Evolutionary conservation across 176 grass and related monocot species (phyloP).

Genomic region (Elaeis guineensis): DNA sequence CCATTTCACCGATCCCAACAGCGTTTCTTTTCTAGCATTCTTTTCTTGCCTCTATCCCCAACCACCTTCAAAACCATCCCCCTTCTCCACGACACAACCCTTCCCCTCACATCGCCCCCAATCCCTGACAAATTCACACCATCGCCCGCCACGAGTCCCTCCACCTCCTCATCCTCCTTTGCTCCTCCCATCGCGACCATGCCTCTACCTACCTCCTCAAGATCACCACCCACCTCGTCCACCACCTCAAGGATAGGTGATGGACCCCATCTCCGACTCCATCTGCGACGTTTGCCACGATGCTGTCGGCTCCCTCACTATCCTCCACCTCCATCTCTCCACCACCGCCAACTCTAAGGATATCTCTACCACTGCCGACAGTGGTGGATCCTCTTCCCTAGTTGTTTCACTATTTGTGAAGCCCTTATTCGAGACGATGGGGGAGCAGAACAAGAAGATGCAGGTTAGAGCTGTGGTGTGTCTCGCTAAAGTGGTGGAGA

Average conservation of each 20-base stretch:
- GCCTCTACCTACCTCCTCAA: conserved; percentile 56
- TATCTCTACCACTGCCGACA: conserved; percentile 5
- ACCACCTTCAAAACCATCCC: conserved; percentile 1
- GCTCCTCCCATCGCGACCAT: conserved; percentile 44
- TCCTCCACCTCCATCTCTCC: conserved; percentile 47
- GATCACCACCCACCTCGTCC: conserved; percentile 58
- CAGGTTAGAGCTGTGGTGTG: conserved; percentile 74
- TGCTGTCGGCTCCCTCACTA: conserved; percentile 43
- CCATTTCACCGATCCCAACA: neutral
- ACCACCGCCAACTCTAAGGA: neutral
- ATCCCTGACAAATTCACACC: conserved; percentile 16
- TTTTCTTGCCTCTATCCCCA: conserved; percentile 12
- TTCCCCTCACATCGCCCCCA: conserved; percentile 26
- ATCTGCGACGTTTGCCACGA: conserved; percentile 76
- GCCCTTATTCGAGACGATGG: conserved; percentile 84
- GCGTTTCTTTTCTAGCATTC: conserved; percentile 8
- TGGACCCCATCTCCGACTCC: conserved; percentile 66
- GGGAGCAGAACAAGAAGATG: conserved; percentile 76
- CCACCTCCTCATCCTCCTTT: conserved; percentile 60
- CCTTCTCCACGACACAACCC: conserved; percentile 50
- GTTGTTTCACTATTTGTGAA: conserved; percentile 65
- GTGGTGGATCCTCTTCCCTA: conserved; percentile 10
- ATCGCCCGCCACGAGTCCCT: conserved; percentile 51
- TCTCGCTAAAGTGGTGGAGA: conserved; percentile 74
- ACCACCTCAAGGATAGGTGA: conserved; percentile 70